Evolutionary conservation across 169 alveolate species (phyloP).

Genomic region (Eimeria tenella): DNA sequence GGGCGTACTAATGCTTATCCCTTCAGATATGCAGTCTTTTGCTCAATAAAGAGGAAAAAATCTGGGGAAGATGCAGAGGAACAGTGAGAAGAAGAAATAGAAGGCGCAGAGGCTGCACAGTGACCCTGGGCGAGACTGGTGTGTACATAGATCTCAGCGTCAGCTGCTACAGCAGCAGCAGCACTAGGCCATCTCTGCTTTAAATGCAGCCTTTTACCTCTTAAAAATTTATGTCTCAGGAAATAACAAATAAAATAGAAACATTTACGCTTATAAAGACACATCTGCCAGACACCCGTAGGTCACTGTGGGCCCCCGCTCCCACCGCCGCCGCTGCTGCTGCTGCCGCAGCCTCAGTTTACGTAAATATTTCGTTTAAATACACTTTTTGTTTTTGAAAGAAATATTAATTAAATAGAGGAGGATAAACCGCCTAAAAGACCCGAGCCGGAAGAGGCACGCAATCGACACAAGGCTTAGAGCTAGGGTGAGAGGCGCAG

Average conservation of each 20-base stretch:
- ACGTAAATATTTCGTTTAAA: too few species aligned
- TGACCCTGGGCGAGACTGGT: not conserved
- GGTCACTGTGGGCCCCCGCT: constrained; percentile 41
- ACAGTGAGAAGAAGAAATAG: not conserved
- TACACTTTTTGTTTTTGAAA: not conserved
- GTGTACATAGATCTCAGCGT: not conserved
- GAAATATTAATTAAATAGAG: not conserved
- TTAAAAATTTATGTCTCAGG: not conserved
- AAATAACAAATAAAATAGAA: not conserved
- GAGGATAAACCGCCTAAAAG: too few species aligned
- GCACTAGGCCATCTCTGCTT: not conserved
- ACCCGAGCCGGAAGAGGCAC: too few species aligned
- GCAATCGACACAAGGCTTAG: not conserved
- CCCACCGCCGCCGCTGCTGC: constrained; percentile 4
- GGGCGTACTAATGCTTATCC: too few species aligned
- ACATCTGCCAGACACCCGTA: not conserved
- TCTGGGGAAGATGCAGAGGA: not conserved
- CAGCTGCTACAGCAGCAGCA: constrained; percentile 11
- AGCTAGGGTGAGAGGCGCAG: not conserved
- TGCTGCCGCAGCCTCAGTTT: not conserved
- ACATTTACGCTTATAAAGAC: not conserved
- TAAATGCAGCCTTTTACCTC: not conserved
- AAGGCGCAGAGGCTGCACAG: not conserved
- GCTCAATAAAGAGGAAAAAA: not conserved
- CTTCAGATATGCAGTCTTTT: too few species aligned